Evolutionary conservation across 2,329 filamentous ascomycete species (phyloP).

Genomic region (Aulographum hederae): DNA sequence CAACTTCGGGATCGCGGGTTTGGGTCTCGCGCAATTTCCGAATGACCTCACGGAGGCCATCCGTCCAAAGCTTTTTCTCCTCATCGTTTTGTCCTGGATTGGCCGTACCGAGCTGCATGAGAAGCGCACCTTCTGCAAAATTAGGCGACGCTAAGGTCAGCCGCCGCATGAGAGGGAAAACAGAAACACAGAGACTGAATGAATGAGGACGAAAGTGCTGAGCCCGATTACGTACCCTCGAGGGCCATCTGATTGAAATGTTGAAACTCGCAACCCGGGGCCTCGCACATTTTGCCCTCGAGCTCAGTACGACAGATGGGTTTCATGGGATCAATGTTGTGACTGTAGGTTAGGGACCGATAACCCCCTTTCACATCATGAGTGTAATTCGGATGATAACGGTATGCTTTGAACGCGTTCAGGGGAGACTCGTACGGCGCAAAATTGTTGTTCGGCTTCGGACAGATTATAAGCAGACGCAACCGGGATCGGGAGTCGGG

Average conservation of each 20-base stretch:
- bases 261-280: conserved; percentile 56
- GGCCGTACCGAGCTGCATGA: conserved; percentile 50
- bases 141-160: conserved; percentile 16
- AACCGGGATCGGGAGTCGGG: conserved; percentile 17
- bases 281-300: conserved; percentile 53
- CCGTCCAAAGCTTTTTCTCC: conserved; percentile 32
- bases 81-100: conserved; percentile 42
- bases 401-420: conserved; percentile 67
- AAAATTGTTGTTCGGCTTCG: conserved; percentile 13
- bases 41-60: conserved; percentile 18
- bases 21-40: conserved; percentile 17
- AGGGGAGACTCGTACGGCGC: conserved; percentile 71
- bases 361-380: conserved; percentile 56
- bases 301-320: conserved; percentile 63
- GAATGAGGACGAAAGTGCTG: not conserved
- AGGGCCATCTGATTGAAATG: conserved; percentile 61
- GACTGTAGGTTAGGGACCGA: conserved; percentile 83
- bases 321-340: conserved; percentile 62
- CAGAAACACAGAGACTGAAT: conserved; percentile 12
- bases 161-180: conserved; percentile 10
- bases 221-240: conserved; percentile 46
- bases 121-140: conserved; percentile 49
- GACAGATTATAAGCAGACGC: not conserved
- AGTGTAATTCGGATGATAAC: conserved; percentile 67
- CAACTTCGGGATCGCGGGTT: conserved; percentile 18